Evolutionary conservation across 2,329 filamentous ascomycete species (phyloP), one percentile per base, ranked within the genome.

Genomic region (Venturia effusa): DNA sequence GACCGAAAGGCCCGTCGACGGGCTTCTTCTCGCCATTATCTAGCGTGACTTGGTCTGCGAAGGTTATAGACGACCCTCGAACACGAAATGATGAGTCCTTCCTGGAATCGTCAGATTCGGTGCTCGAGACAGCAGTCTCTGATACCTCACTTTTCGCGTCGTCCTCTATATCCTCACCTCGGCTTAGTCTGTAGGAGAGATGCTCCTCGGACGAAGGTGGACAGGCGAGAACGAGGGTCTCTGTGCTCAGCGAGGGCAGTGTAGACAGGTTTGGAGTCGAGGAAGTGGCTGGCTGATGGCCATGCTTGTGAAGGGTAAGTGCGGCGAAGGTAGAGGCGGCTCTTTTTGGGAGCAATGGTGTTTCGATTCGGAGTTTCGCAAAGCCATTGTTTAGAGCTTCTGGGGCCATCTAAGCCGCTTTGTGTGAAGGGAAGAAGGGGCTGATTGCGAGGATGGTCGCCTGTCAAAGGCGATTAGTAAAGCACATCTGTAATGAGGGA

Each of bases 11-110:
- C 22, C 73, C 70, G 39, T 76, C 71, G 48, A 77, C 69, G 19
- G 71, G 71, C 13, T 74, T 68, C n/a, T 70, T 70, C 61, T 74
- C 70, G 61, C 76, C 76, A 64, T 71, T 72, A 66, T 78, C 76
- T 59, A 77, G 72, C 4, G 70, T 74, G 40, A 77, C 75, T 65
- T 75, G 68, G 22, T 71, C 69, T 66, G 74, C 72, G 69, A 78
- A 78, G 68, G 71, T 77, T 64, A 78, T 76, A 40, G 75, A 76
- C 32, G 71, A 71, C 41, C 70, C 71, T 40, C 75, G 73, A 13
- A 57, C 51, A 34, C 51, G 27, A 4, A 57, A 30, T n/a, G 51
- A 57, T 8, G 51, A 57, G 51, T 57, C 51, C 51, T 34, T 30
- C 51, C 51, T 57, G 51, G 51, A 32, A 57, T 57, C 34, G 51